These are phyloP conservation scores for Cornus kousa DNA, from an alignment of 148 eudicot species.

Conservation along the genomic window DNA sequence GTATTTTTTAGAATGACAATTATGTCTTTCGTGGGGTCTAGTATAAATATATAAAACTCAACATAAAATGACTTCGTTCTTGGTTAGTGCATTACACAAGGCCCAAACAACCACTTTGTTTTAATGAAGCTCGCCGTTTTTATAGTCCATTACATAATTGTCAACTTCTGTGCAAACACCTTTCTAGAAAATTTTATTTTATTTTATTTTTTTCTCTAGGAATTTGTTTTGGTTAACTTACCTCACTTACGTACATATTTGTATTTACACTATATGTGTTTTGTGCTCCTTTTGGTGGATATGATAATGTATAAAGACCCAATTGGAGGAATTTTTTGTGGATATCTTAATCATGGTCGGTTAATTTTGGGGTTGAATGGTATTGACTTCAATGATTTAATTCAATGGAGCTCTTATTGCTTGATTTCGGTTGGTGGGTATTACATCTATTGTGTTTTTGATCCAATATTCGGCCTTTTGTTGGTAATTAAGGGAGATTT, in stretches of 20 bases:
- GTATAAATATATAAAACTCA: no score
- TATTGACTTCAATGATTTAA: conserved; percentile 14
- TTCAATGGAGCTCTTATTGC: background rate
- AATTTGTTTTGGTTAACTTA: conserved; percentile 13
- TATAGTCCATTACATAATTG: no score
- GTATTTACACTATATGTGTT: background rate
- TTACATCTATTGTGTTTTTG: conserved; percentile 1
- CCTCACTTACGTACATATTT: background rate
- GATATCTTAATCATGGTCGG: background rate
- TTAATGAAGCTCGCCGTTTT: no score
- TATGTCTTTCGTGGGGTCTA: no score
- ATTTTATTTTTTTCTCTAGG: background rate
- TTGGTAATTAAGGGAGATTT: background rate
- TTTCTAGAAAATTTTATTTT: no score
- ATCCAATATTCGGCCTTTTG: background rate
- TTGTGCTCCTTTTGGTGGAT: conserved; percentile 20
- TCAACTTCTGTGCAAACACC: background rate
- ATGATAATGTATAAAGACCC: conserved; percentile 19
- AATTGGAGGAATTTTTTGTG: background rate
- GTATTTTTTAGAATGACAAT: no score
- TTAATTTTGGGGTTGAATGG: background rate
- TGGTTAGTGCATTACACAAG: no score
- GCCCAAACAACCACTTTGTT: no score
- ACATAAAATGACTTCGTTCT: no score
- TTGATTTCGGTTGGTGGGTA: conserved; percentile 9